Base-by-base conservation (phyloP, 176 grass and related monocot genomes). In the Carex littledalei region DNA sequence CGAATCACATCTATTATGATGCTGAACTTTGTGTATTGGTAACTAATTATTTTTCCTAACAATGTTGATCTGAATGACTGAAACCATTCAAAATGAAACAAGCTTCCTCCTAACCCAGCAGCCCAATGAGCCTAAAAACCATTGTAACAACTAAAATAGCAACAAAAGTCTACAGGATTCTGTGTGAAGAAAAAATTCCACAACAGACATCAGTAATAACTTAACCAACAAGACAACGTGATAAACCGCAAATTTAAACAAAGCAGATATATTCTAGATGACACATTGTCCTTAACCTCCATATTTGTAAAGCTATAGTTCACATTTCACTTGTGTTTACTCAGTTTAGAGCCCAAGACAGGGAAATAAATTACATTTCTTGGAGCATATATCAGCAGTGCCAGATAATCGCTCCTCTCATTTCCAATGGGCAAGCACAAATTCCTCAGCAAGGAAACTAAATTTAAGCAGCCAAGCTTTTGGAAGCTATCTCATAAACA, bases 401-500 rank as follows among this genome's bases (percentile, higher is more conserved):
- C 21, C 45, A 60, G 16, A 71, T 61, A 49, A 69, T 39, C 39
- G 4, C 73, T 55, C 12, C 7, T 24, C 29, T 26, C 39, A 37
- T 77, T 83, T 22, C 8, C 43, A 85, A 61, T 34, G 67, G 22
- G 58, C 22, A 45, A 17, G 13, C 10, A 45, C 35, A 78, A 32
- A 32, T 41, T 29, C 21, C 16, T 24, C 54, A 0, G 14, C 6
- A 24, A 20, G 32, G 50, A 43, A 15, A 45, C n/a, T 78, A 35
- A 32, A 59, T 43, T 84, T 87, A 98, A 79, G 73, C 91, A 54
- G 89, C 91, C 93, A 98, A 87, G 58, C 96, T 98, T 55, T 98
- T 95, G 0, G 91, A 94, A 82, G 93, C 91, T 59, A 98, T 95
- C 89, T 98, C 95, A 60, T 90, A 95, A 22, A 98, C 95, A 41